Percentiles rank a stretch among this genome's conserved stretches.
phyloP scores from a whole-genome alignment of 2,329 filamentous ascomycete genomes.

The Ceratocystiopsis brevicomis region DNA sequence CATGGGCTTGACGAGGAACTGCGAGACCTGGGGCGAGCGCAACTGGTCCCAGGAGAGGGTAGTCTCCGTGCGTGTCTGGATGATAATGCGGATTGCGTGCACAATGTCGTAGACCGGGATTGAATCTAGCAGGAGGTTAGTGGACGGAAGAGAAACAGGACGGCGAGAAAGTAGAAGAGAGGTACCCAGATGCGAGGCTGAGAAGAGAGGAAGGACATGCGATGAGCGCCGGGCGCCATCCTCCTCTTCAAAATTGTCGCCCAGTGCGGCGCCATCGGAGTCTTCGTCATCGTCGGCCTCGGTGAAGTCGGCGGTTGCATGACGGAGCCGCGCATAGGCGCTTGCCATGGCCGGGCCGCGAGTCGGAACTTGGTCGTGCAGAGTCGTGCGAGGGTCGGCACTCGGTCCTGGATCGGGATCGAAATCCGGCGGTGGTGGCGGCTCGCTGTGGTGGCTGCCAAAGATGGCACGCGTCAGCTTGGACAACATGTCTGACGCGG shows the following conservation, averaged over 20 bases:
- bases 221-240: slow-evolving; percentile 13
- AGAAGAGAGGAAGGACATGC: slow-evolving; percentile 55
- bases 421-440: background rate
- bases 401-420: no score
- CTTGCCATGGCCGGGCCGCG: slow-evolving; percentile 11
- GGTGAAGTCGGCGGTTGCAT: slow-evolving; percentile 46
- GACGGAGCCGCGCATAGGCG: slow-evolving; percentile 22
- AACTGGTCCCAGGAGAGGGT: slow-evolving; percentile 89
- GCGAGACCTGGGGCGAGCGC: slow-evolving; percentile 84
- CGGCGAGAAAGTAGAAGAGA: background rate
- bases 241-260: slow-evolving; percentile 16
- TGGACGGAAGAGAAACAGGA: background rate
- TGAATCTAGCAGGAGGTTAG: slow-evolving; percentile 36
- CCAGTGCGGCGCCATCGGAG: slow-evolving; percentile 11
- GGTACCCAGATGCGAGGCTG: slow-evolving; percentile 55
- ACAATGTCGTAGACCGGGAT: slow-evolving; percentile 81
- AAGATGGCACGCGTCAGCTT: slow-evolving; percentile 15
- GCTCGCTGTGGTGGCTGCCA: slow-evolving; percentile 10
- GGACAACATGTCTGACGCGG: slow-evolving; percentile 13
- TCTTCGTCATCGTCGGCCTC: slow-evolving; percentile 38
- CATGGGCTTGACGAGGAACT: slow-evolving; percentile 90
- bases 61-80: slow-evolving; percentile 74
- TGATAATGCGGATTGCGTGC: slow-evolving; percentile 70
- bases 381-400: no score
- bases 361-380: background rate